Conservation (phyloP, 108 stramenopile species). For the Skeletonema tropicum region DNA sequence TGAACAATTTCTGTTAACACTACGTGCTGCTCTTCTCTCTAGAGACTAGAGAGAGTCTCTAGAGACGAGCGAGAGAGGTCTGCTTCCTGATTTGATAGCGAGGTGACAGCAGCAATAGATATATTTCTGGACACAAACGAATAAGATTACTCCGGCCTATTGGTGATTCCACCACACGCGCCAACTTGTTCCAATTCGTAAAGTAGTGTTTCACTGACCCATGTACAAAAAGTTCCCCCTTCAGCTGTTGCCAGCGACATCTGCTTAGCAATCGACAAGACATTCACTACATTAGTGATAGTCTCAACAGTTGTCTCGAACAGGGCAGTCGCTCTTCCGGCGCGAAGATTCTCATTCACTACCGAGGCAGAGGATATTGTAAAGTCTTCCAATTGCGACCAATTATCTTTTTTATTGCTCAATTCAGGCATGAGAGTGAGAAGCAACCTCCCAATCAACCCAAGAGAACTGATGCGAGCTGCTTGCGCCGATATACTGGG, state of each 20-base stretch:
- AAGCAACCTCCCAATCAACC: slow-evolving; percentile 64
- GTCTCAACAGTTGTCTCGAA: slow-evolving; percentile 78
- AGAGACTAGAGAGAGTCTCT: too few species aligned
- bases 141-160: neutral
- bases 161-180: slow-evolving; percentile 54
- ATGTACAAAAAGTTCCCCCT: slow-evolving; percentile 61
- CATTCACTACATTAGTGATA: slow-evolving; percentile 66
- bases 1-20: too few species aligned
- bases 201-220: slow-evolving; percentile 77
- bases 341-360: slow-evolving; percentile 67
- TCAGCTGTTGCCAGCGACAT: slow-evolving; percentile 46
- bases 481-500: slow-evolving; percentile 47
- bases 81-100: too few species aligned
- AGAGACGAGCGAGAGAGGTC: too few species aligned
- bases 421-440: slow-evolving; percentile 57
- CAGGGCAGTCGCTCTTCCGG: slow-evolving; percentile 57
- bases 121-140: too few species aligned
- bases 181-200: slow-evolving; percentile 72
- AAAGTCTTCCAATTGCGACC: slow-evolving; percentile 68
- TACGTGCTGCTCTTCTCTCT: too few species aligned
- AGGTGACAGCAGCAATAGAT: too few species aligned
- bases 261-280: slow-evolving; percentile 55
- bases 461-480: slow-evolving; percentile 62
- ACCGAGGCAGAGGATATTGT: slow-evolving; percentile 56
- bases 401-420: slow-evolving; percentile 54